Conservation (phyloP, 352 stramenopile genomes). For the Phytophthora citricola region DNA sequence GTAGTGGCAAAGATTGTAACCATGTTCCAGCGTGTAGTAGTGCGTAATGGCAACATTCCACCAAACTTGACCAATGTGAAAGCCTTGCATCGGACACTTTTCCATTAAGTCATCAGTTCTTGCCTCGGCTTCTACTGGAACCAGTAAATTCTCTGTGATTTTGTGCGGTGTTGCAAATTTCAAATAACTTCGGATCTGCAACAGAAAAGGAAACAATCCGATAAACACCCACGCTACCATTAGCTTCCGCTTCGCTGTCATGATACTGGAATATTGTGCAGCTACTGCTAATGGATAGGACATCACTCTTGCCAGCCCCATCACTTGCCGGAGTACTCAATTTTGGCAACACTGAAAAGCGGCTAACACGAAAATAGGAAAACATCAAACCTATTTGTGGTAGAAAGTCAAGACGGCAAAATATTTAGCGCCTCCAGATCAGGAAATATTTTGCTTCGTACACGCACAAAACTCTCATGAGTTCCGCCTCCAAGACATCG, state of each 20-base stretch:
- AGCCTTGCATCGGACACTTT: constrained; percentile 7
- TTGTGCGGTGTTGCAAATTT: constrained; percentile 20
- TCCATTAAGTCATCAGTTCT: background rate
- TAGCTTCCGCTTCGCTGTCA: constrained; percentile 9
- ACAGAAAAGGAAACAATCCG: constrained; percentile 6
- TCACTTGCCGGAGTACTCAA: too few relatives aligned
- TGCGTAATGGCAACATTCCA: constrained; percentile 14
- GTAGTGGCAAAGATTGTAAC: constrained; percentile 2
- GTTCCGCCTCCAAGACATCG: background rate
- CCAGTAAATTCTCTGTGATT: constrained; percentile 3
- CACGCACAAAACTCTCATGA: background rate
- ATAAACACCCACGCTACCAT: constrained; percentile 5
- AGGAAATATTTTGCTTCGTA: background rate
- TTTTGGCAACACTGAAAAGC: too few relatives aligned
- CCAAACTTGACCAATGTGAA: constrained; percentile 14
- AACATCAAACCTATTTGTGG: too few relatives aligned
- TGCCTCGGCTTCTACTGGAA: background rate
- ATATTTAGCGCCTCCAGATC: background rate
- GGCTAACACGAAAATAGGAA: too few relatives aligned
- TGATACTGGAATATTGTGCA: background rate
- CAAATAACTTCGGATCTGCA: constrained; percentile 11
- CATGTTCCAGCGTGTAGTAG: constrained; percentile 1
- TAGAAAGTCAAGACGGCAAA: background rate
- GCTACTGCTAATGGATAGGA: background rate
- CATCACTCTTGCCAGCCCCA: background rate